Conservation (phyloP, 441 rosid genomes). For the Cnidoscolus chayamansa region DNA sequence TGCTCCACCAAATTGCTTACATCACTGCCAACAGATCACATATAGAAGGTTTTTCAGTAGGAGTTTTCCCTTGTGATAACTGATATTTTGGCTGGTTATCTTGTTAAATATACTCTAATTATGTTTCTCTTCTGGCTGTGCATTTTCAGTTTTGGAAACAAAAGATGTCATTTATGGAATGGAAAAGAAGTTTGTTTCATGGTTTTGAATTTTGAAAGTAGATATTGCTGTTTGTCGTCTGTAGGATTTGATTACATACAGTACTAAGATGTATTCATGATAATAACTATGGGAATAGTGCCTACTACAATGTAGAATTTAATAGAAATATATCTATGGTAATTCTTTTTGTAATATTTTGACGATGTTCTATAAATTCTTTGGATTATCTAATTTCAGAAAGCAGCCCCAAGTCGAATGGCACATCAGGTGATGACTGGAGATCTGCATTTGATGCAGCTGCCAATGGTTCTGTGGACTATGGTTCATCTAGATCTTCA, state of each 20-base stretch:
- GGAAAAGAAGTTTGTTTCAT: background rate
- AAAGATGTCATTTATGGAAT: background rate
- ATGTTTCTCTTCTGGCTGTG: background rate
- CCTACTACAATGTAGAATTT: background rate
- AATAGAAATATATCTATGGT: background rate
- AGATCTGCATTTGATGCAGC: slow-evolving; percentile 90
- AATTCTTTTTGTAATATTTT: background rate
- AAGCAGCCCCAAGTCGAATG: slow-evolving; percentile 67
- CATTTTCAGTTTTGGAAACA: background rate
- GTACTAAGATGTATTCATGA: background rate
- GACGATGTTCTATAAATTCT: background rate
- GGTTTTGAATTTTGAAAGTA: background rate
- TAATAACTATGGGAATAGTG: background rate
- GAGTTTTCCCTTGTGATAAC: background rate
- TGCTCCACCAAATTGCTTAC: background rate
- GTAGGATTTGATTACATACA: background rate
- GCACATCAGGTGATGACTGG: slow-evolving; percentile 83
- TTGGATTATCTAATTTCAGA: slow-evolving; percentile 38
- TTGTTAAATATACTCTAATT: background rate
- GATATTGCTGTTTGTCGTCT: background rate
- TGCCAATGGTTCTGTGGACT: slow-evolving; percentile 54
- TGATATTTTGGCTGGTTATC: background rate
- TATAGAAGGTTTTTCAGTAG: background rate
- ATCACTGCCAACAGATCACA: background rate
- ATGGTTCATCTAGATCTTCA: slow-evolving; percentile 39